Base-by-base conservation (phyloP, 129 eudicot genomes). In the Solidago caesia region DNA sequence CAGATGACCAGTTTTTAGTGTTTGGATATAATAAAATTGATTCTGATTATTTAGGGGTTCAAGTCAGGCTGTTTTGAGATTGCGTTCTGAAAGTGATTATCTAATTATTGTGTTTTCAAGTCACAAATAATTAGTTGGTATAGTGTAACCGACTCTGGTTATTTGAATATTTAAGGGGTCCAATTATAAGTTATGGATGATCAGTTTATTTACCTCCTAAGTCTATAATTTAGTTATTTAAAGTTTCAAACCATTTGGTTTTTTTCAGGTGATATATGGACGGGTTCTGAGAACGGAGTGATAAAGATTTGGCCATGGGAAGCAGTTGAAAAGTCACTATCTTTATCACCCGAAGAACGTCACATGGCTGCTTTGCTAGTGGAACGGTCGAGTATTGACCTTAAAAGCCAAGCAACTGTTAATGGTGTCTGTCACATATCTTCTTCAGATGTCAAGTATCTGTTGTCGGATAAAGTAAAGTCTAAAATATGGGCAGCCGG, bases 291-390 rank as follows among this genome's bases (percentile, higher is more conserved):
- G 75, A 87, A 87, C 12, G 99, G 99, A 27, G 65, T 65, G 62
- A 89, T 95, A 82, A 91, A 86, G 80, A 82, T 95, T 8, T 95
- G 99, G 97, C 94, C 97, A 52, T 91, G 96, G 96, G 99, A 95
- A 79, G 62, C 97, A 2, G 74, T 95, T 21, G 99, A 91, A 70
- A 95, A 95, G 70, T 95, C 97, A 65, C 86, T 91, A 5, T 80
- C 99, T 72, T 88, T 95, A 64, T 91, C 99, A 59, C 87, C 88
- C 1, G 99, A 91, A 81, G 99, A 95, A 75, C 92, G 89, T 39
- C 97, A 91, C 72, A 95, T 95, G 99, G 97, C 99, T 61, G 89
- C 99, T 70, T 79, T 95, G 82, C 77, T 95, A 15, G 97, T 95
- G 25, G 99, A 95, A 82, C 87, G 99, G 56, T 84, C 99, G 9